These are phyloP conservation scores for Stachybotrys chlorohalonatus DNA, from an alignment of 2,329 filamentous ascomycete genomes.

Conservation along the genomic window DNA sequence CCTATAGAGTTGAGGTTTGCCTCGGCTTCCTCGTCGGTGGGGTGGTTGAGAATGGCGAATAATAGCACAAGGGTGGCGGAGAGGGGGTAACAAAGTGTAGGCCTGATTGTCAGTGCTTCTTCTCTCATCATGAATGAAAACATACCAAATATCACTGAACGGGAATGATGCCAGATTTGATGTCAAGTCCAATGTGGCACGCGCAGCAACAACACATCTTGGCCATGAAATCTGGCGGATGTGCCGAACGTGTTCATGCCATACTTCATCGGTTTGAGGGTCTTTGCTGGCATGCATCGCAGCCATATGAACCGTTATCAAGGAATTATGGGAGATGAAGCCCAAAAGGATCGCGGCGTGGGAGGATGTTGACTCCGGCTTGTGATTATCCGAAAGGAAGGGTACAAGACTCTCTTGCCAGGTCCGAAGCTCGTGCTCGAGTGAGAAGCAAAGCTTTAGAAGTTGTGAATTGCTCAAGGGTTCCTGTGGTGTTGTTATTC, in stretches of 20 bases:
- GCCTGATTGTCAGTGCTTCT: neutral
- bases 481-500: neutral
- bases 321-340: neutral
- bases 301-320: neutral
- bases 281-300: neutral
- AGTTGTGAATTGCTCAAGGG: neutral
- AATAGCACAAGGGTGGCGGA: neutral
- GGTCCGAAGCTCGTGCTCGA: neutral
- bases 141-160: neutral
- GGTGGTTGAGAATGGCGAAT: neutral
- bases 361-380: neutral
- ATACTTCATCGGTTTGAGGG: neutral
- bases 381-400: neutral
- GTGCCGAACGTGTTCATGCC: neutral
- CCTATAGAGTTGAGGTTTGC: neutral
- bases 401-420: neutral
- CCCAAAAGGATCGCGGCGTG: neutral
- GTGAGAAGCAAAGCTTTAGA: neutral
- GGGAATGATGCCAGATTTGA: neutral
- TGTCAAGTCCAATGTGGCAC: neutral
- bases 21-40: neutral
- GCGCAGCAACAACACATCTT: neutral
- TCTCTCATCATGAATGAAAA: neutral
- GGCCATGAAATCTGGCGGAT: neutral
- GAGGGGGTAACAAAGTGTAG: neutral